phyloP scores from a whole-genome alignment of 495 filamentous ascomycete species.

The Lineolata rhizophorae region DNA sequence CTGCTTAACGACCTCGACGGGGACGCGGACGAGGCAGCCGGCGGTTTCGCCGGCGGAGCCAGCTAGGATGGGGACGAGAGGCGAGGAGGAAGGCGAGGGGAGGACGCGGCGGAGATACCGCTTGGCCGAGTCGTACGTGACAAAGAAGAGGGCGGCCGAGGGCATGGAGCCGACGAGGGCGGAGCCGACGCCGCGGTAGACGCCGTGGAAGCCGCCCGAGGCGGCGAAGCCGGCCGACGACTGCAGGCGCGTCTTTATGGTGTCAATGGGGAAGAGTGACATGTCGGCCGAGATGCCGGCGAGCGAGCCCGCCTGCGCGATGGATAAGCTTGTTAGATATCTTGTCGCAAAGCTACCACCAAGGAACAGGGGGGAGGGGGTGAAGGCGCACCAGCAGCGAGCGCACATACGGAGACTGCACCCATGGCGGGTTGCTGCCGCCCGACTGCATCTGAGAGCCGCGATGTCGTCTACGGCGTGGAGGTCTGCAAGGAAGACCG shows the following conservation, averaged over 20 bases:
- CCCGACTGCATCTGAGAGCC: too few relatives aligned
- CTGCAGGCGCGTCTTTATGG: constrained; percentile 42
- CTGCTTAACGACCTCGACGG: constrained; percentile 81
- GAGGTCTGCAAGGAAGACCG: too few relatives aligned
- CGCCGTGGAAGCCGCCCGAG: constrained; percentile 37
- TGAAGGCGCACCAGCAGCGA: constrained; percentile 21
- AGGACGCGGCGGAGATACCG: constrained; percentile 40
- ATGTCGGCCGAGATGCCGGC: constrained; percentile 22
- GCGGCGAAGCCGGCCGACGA: constrained; percentile 42
- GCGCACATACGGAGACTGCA: constrained; percentile 23
- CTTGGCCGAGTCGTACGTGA: constrained; percentile 59
- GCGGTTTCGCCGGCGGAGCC: constrained; percentile 57
- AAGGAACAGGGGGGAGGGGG: constrained; percentile 2
- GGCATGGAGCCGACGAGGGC: constrained; percentile 75
- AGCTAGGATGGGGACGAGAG: constrained; percentile 44
- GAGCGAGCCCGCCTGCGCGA: constrained; percentile 23
- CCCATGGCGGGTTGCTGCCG: constrained; percentile 8
- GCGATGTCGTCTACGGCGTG: too few relatives aligned
- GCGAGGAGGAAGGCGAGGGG: constrained; percentile 27
- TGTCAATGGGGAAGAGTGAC: constrained; percentile 22
- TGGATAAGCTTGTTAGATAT: constrained; percentile 23
- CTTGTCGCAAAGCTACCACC: too few relatives aligned
- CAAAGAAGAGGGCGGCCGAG: constrained; percentile 81
- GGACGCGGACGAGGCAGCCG: constrained; percentile 66
- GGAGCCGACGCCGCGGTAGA: constrained; percentile 79